Evolutionary conservation across 1,284 basidiomycete species (phyloP), one percentile per base, ranked within the genome.

Genomic region (Amylostereum chailletii): DNA sequence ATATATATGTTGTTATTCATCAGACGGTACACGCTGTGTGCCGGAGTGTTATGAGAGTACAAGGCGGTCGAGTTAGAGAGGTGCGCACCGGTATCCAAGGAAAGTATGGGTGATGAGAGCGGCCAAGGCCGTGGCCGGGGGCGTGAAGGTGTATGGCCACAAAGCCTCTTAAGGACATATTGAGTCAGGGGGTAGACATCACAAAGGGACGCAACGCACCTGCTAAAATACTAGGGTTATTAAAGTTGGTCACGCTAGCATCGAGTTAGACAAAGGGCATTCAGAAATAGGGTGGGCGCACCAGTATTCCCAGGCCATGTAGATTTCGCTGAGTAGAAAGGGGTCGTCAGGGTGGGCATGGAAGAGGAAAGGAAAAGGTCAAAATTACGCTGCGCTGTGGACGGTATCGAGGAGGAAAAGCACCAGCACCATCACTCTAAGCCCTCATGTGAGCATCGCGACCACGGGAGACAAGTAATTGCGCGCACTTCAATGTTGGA

Each of bases 61-160:
- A 29, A 27, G 29, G 45, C 10, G 39, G 30, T 5, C 1, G 8
- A 26, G 34, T 33, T 27, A 27, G 8, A n/a, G 40, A 4, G 37
- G n/a, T 27, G 54, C 61, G 29, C 47, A 72, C 71, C 71, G 67
- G 58, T 71, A 68, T 10, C 65, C 68, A 42, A 74, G 60, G 60
- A 73, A 73, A 34, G 63, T 51, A 52, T 76, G 74, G 1, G 72
- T 70, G 11, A 69, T 53, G 38, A 75, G 57, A 5, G 74, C 72
- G 26, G 70, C 68, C 5, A 71, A 55, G 0, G 71, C 64, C 1
- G 71, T 74, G 4, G 68, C 67, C 26, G 68, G 58, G 3, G 72
- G 71, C 0, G 71, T 75, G 50, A 74, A 70, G 0, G 66, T 64
- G 46, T 71, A 69, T 2, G 72, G 69, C 74, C 74, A 72, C 1